Conservation (phyloP, 306 rosid genomes). For the Rosa chinensis region DNA sequence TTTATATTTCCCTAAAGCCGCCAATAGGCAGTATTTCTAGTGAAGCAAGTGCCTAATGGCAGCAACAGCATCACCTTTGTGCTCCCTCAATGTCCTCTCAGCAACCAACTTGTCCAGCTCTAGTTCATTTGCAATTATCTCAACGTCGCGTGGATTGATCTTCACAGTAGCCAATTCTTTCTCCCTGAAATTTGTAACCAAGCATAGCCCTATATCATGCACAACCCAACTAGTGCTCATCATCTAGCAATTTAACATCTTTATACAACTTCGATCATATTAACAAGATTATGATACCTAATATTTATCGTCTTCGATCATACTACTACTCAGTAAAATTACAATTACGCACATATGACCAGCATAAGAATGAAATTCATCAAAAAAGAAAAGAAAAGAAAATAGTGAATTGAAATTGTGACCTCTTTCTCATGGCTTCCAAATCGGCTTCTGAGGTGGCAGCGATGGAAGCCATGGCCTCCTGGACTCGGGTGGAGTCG, state of each 20-base stretch:
- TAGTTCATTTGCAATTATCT: conserved; percentile 82
- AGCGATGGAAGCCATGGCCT: conserved; percentile 98
- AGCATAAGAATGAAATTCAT: not conserved
- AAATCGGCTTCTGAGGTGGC: conserved; percentile 82
- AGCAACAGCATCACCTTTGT: conserved; percentile 97
- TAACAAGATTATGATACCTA: not conserved
- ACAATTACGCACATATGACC: no score
- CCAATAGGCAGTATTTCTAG: conserved; percentile 13
- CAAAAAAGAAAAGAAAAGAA: not conserved
- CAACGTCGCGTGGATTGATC: conserved; percentile 82
- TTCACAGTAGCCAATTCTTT: conserved; percentile 89
- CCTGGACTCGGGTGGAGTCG: conserved; percentile 96
- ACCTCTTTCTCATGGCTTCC: conserved; percentile 79
- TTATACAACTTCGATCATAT: not conserved
- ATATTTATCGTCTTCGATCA: not conserved
- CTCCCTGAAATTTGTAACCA: conserved; percentile 52
- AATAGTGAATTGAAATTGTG: not conserved
- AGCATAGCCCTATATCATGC: not conserved
- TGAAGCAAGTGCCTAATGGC: conserved; percentile 81
- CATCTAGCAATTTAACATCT: not conserved
- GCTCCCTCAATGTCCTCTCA: conserved; percentile 93
- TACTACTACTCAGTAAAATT: not conserved
- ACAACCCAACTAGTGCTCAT: not conserved
- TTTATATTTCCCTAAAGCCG: not conserved
- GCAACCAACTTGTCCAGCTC: conserved; percentile 97